Evolutionary conservation across 345 rosid species (phyloP).

Genomic region (Durio zibethinus): DNA sequence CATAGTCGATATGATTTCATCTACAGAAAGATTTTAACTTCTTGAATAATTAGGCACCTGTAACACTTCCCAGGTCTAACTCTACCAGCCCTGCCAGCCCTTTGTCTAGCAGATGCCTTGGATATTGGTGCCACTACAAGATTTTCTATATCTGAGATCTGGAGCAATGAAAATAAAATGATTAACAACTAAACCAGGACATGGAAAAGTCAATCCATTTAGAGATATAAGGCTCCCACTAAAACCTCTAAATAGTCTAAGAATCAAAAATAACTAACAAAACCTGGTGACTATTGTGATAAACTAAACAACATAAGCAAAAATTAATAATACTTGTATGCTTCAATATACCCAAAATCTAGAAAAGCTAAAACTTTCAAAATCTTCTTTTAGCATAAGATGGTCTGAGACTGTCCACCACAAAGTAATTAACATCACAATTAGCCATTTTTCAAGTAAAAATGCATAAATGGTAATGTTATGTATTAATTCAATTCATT

Average conservation of each 20-base stretch:
- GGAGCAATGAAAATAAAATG: constrained; percentile 15
- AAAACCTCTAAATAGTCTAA: neutral
- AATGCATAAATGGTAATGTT: neutral
- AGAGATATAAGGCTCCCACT: neutral
- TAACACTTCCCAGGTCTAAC: constrained; percentile 95
- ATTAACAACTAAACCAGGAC: neutral
- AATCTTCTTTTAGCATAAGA: neutral
- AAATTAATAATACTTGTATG: neutral
- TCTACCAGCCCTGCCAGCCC: constrained; percentile 98
- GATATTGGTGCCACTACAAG: constrained; percentile 93
- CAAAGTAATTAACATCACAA: neutral
- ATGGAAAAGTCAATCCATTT: neutral
- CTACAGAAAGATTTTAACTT: neutral
- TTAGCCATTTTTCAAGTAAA: neutral
- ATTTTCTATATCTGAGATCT: constrained; percentile 92
- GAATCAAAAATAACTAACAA: neutral
- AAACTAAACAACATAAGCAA: neutral
- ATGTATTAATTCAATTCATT: neutral
- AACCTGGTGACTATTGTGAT: neutral
- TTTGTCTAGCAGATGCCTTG: constrained; percentile 95
- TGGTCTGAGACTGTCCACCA: neutral
- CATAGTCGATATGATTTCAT: neutral
- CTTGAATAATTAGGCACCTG: constrained; percentile 44
- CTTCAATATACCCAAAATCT: neutral
- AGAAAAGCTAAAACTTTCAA: neutral